These are phyloP conservation scores for Yarrowia sp. DNA, from an alignment of 805 yeast species.

Conservation along the genomic window DNA sequence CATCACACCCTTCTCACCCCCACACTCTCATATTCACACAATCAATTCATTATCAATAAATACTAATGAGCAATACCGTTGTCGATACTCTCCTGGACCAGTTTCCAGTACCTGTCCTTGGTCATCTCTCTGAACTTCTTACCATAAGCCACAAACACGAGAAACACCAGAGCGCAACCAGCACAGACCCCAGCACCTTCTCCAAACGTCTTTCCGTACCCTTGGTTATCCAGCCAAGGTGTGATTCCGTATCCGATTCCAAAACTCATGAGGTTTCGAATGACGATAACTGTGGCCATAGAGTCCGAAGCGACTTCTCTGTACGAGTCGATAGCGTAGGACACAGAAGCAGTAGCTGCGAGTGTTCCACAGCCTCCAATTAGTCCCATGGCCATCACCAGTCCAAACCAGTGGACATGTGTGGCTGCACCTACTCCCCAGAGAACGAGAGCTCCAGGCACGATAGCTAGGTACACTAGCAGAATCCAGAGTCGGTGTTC, in stretches of 20 bases:
- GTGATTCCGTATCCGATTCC: conserved; percentile 61
- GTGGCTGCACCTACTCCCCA: conserved; percentile 63
- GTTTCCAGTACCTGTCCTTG: conserved; percentile 16
- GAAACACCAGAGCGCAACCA: not conserved
- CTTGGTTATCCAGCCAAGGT: conserved; percentile 57
- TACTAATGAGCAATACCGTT: conserved; percentile 24
- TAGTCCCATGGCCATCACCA: conserved; percentile 57
- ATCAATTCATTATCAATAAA: not conserved
- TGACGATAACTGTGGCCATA: conserved; percentile 57
- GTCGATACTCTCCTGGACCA: conserved; percentile 25
- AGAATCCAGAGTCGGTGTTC: conserved; percentile 61
- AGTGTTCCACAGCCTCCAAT: conserved; percentile 54
- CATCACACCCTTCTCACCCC: too few species aligned
- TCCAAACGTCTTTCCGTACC: conserved; percentile 55
- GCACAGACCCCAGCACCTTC: conserved; percentile 15
- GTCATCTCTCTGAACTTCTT: conserved; percentile 47
- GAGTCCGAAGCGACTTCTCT: conserved; percentile 55
- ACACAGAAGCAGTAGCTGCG: conserved; percentile 55
- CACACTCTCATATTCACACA: too few species aligned
- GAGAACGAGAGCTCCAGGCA: conserved; percentile 56
- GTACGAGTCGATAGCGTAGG: conserved; percentile 58
- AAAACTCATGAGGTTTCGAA: conserved; percentile 58
- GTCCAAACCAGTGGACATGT: conserved; percentile 57
- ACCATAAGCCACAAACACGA: conserved; percentile 50
- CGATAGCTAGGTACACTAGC: conserved; percentile 53